phyloP scores from a whole-genome alignment of 257 asterid species.

The Solanum piurae region DNA sequence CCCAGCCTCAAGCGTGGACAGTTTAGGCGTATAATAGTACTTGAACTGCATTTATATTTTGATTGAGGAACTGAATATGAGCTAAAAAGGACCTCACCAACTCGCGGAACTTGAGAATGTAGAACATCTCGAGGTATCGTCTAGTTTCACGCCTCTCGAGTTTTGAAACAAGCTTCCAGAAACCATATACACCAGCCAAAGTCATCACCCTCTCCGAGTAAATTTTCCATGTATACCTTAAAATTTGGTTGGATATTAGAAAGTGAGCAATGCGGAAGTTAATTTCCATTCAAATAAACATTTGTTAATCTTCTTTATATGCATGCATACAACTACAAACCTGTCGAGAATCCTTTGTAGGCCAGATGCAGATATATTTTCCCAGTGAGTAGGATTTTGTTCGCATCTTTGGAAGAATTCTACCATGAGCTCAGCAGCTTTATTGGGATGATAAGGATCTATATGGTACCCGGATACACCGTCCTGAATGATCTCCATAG shows the following conservation, averaged over 20 bases:
- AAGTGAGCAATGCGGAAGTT: not conserved
- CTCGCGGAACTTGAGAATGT: slow-evolving; percentile 83
- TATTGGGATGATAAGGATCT: slow-evolving; percentile 89
- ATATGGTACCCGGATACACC: slow-evolving; percentile 83
- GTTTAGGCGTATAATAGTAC: not conserved
- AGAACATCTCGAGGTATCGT: slow-evolving; percentile 93
- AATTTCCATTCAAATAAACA: not conserved
- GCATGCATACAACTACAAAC: slow-evolving; percentile 13
- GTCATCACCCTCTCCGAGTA: slow-evolving; percentile 95
- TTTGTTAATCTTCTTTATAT: not conserved
- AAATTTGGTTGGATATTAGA: not conserved
- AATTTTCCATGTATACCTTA: slow-evolving; percentile 88
- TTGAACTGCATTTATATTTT: not conserved
- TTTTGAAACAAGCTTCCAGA: slow-evolving; percentile 89
- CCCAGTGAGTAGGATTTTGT: slow-evolving; percentile 65
- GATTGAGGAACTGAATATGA: not conserved
- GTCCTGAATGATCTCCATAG: slow-evolving; percentile 82
- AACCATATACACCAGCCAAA: slow-evolving; percentile 82
- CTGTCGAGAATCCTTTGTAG: slow-evolving; percentile 56
- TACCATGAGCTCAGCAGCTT: slow-evolving; percentile 46
- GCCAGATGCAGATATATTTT: slow-evolving; percentile 42
- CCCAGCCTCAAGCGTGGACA: not conserved
- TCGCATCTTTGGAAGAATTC: slow-evolving; percentile 64
- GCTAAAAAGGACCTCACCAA: slow-evolving; percentile 40
- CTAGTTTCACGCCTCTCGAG: slow-evolving; percentile 88